Base-by-base conservation (phyloP, 192 early-diverging fungal species). In the Gryganskiella cystojenkinii region DNA sequence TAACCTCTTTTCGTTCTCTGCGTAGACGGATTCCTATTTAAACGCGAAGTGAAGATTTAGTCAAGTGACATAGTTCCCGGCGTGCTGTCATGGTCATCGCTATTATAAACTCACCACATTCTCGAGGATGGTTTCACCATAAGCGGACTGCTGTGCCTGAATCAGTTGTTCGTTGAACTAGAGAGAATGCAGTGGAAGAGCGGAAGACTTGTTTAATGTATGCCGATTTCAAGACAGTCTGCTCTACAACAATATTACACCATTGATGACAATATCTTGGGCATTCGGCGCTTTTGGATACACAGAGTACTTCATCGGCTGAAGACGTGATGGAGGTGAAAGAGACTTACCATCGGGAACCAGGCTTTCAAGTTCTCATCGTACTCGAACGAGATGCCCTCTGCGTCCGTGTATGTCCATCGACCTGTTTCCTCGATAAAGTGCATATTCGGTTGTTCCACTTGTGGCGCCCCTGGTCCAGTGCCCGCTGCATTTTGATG, bases 331-430 rank as follows among this genome's bases (percentile, higher is more conserved):
- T n/a, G n/a, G n/a, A n/a, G n/a, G n/a, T n/a, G n/a, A n/a, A n/a
- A n/a, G n/a, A n/a, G n/a, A n/a, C n/a, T 68, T 84, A 94, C 90
- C 90, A 94, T 92, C 3, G 95, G 96, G 84, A 96, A 96, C 96
- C 96, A 98, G 0, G 93, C 93, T 35, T 87, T 81, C 66, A 89
- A 82, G n/a, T 81, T 82, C 20, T 89, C 83, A 64, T 96, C 94
- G 78, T 88, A 98, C 56, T 98, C 94, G 51, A 91, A 98, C 33
- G 90, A 83, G n/a, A 93, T 62, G 7, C 89, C 92, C 58, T 95
- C 92, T 3, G 91, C 90, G 47, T 89, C 90, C n/a, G 87, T 90
- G 52, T 89, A 95, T 2, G 91, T 86, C 84, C 93, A 94, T 59
- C 90, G 89, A 4, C 87, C 91, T 2, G 91, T 90, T 49, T 93